A percentile compares a stretch with the other conserved stretches of the same genome.
phyloP scores from a whole-genome alignment of 768 basidiomycete species.

The Lentinula raphanica region DNA sequence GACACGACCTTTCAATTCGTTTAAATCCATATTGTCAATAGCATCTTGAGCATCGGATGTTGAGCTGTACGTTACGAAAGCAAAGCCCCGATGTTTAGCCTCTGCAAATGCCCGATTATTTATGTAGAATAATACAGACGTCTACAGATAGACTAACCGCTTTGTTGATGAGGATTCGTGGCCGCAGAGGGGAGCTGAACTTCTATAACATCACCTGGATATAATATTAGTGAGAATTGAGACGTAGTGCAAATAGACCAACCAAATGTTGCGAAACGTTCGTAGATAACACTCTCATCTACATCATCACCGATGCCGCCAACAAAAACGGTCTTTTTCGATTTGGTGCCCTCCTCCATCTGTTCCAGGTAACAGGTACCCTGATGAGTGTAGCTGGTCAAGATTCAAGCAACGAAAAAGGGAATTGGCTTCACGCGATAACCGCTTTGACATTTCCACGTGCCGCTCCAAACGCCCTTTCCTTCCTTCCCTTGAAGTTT shows the following conservation, averaged over 20 bases:
- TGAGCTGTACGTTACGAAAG: constrained; percentile 82
- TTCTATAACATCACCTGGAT: constrained; percentile 84
- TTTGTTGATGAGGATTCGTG: constrained; percentile 58
- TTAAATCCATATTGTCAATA: constrained; percentile 98
- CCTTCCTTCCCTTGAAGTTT: background rate
- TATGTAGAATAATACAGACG: background rate
- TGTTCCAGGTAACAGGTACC: constrained; percentile 3
- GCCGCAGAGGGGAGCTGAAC: constrained; percentile 81
- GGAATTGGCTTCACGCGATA: constrained; percentile 35
- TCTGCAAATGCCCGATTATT: constrained; percentile 33
- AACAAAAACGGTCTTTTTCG: constrained; percentile 84
- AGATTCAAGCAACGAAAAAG: constrained; percentile 27
- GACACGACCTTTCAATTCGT: constrained; percentile 74
- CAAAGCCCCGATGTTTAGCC: constrained; percentile 88
- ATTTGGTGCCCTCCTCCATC: constrained; percentile 80
- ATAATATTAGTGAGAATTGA: constrained; percentile 8
- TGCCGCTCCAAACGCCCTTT: background rate
- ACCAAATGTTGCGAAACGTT: constrained; percentile 89
- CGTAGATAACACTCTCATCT: constrained; percentile 70
- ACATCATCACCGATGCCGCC: constrained; percentile 82
- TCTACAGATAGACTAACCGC: constrained; percentile 36
- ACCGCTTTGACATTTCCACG: constrained; percentile 26
- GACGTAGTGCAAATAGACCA: constrained; percentile 17
- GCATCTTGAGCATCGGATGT: constrained; percentile 88
- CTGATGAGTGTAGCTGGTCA: background rate